phyloP scores from a whole-genome alignment of 805 yeast genomes.

The Ogataea sp. region DNA sequence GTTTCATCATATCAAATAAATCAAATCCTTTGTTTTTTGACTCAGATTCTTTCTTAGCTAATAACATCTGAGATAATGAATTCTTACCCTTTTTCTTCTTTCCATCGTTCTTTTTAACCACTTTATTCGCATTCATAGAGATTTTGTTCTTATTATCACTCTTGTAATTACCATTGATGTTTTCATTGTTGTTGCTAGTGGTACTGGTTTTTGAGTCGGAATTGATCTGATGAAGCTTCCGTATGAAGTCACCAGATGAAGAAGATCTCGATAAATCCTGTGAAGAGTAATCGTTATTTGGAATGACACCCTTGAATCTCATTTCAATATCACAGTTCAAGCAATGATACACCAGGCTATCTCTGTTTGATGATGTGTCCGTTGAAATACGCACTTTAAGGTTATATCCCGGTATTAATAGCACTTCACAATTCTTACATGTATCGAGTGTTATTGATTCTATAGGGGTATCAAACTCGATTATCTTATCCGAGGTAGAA shows the following conservation, averaged over 20 bases:
- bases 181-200: too few relatives aligned
- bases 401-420: slow-evolving; percentile 15
- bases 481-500: not conserved
- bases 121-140: slow-evolving; percentile 8
- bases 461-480: not conserved
- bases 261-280: slow-evolving; percentile 1
- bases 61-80: slow-evolving; percentile 15
- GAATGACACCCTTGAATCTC: slow-evolving; percentile 5
- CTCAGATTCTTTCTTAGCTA: slow-evolving; percentile 9
- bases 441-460: slow-evolving; percentile 2
- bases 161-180: too few relatives aligned
- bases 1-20: slow-evolving; percentile 21
- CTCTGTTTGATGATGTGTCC: slow-evolving; percentile 2
- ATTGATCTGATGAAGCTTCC: not conserved
- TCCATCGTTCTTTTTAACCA: too few relatives aligned
- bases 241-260: not conserved
- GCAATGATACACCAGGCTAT: slow-evolving; percentile 13
- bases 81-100: slow-evolving; percentile 20
- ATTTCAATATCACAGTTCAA: slow-evolving; percentile 10
- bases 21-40: slow-evolving; percentile 8
- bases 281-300: not conserved
- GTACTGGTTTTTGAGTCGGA: too few relatives aligned
- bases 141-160: too few relatives aligned
- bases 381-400: slow-evolving; percentile 9
- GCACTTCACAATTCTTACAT: slow-evolving; percentile 9